These are phyloP conservation scores for Microdochium trichocladiopsis DNA, from an alignment of 2,329 filamentous ascomycete species.

Conservation along the genomic window DNA sequence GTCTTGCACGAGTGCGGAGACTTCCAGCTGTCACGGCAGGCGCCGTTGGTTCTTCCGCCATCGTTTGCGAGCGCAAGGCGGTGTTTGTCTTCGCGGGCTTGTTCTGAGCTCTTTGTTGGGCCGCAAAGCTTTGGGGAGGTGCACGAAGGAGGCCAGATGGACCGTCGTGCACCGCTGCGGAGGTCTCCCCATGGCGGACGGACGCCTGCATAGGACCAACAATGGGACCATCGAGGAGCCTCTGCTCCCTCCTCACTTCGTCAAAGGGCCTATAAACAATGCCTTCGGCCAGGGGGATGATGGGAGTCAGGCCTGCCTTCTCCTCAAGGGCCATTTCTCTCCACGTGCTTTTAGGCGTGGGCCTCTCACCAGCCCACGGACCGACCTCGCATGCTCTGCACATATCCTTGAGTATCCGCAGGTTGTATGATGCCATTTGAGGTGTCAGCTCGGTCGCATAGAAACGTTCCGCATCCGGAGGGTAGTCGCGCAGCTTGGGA, in stretches of 20 bases:
- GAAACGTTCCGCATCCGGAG: constrained; percentile 52
- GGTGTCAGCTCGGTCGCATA: constrained; percentile 40
- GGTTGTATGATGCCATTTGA: constrained; percentile 36
- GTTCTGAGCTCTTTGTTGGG: constrained; percentile 54
- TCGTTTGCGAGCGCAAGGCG: constrained; percentile 20
- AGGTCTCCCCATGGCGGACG: constrained; percentile 24
- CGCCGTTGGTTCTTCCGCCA: constrained; percentile 20
- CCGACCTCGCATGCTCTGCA: constrained; percentile 54
- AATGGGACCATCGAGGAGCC: constrained; percentile 22
- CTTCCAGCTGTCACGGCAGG: constrained; percentile 19
- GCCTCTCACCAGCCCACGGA: constrained; percentile 39
- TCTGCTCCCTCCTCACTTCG: constrained; percentile 50
- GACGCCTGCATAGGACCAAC: constrained; percentile 23
- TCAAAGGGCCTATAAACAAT: constrained; percentile 60
- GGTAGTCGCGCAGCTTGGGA: constrained; percentile 45
- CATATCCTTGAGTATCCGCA: constrained; percentile 47
- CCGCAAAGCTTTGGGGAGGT: constrained; percentile 58
- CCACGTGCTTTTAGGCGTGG: constrained; percentile 50
- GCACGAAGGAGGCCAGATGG: constrained; percentile 39
- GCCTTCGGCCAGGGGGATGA: constrained; percentile 53
- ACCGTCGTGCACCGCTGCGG: constrained; percentile 21
- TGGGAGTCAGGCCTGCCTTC: constrained; percentile 56
- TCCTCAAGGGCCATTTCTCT: constrained; percentile 63
- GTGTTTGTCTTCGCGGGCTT: constrained; percentile 27
- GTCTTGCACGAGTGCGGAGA: constrained; percentile 17